Base-by-base conservation (phyloP, 345 rosid genomes). In the Hevea brasiliensis region DNA sequence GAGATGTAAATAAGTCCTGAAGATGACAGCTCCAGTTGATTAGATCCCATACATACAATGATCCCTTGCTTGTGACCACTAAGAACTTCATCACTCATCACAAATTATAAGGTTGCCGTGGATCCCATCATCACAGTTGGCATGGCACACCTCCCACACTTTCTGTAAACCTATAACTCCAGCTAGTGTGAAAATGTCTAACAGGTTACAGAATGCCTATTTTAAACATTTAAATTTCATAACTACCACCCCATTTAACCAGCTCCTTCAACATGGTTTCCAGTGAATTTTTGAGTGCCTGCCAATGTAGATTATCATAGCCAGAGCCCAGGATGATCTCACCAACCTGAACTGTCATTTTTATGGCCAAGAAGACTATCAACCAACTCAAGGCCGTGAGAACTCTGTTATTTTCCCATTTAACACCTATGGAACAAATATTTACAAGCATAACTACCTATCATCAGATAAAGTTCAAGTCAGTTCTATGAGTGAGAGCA, bases 101-200 rank as follows among this genome's bases (percentile, higher is more conserved):
- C 98, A 96, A 79, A 91, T 97, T 37, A 93, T 76, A 72, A 96
- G 44, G 92, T 90, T 74, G 96, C 93, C 45, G 98, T 90, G 61
- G 98, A 93, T 79, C 97, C 99, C 87, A 84, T 81, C 94, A 92
- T 91, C 97, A 96, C 88, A 40, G 94, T 79, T 18, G 99, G 99
- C 94, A 96, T 84, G 54, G 90, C 91, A 27, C 98, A 97, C 77
- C 99, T 88, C 66, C 99, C 99, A 45, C 90, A 91, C 82, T 89
- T 91, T 5, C 97, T 90, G 82, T 93, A 96, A 71, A 95, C 85
- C 98, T 94, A 32, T 32, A 32, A 32, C 37, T 32, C 37, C 37
- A 1, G 37, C 37, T 32, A 1, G 37, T 32, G 37, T 32, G 37
- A 32, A 32, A 32, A 32, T 32, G 37, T 32, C 4, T 32, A 32